Evolutionary conservation across 164 flowering plant species (phyloP).

Genomic region (Liriodendron chinense): DNA sequence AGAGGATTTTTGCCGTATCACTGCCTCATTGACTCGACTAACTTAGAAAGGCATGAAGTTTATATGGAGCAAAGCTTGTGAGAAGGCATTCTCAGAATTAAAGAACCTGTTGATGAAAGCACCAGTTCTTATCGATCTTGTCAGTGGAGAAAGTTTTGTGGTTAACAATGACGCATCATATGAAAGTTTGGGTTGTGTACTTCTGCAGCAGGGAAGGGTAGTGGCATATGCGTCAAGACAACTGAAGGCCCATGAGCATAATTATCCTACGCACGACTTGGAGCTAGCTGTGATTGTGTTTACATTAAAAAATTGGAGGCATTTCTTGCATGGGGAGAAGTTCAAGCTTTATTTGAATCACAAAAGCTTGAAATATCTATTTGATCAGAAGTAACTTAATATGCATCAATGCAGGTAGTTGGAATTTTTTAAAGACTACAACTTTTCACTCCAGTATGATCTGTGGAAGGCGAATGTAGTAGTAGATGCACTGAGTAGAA

Average conservation of each 20-base stretch:
- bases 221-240: background rate
- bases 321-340: constrained; percentile 1
- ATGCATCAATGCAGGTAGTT: background rate
- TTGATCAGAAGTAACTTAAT: background rate
- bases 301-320: background rate
- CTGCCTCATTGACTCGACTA: background rate
- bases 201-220: background rate
- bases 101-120: background rate
- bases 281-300: background rate
- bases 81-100: background rate
- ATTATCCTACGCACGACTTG: constrained; percentile 1
- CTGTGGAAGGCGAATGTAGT: constrained; percentile 7
- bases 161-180: background rate
- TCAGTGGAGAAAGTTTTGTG: background rate
- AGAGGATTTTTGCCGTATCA: background rate
- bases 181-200: background rate
- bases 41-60: background rate
- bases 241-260: background rate
- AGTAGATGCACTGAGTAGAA: constrained; percentile 2
- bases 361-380: constrained; percentile 4
- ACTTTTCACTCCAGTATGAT: background rate
- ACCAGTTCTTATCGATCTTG: background rate
- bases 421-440: background rate
- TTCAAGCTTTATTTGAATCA: background rate
- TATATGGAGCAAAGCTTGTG: too few species aligned